phyloP scores from a whole-genome alignment of 225 moss, liverwort and hornwort species.

The Takakia lepidozioides region DNA sequence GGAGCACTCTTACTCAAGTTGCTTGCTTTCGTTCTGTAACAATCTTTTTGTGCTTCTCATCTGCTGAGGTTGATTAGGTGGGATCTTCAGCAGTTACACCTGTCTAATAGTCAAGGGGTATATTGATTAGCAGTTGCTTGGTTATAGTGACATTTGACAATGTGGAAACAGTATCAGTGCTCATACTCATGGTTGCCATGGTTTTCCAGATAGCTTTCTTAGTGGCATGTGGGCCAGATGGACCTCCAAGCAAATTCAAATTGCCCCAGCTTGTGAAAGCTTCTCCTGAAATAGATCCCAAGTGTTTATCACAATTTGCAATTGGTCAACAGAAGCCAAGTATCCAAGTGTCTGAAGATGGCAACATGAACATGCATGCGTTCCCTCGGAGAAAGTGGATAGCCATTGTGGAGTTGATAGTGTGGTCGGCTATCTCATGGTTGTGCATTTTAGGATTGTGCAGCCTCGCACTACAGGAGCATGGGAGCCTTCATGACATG shows the following conservation, averaged over 20 bases:
- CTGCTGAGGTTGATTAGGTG: no score
- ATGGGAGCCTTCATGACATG: slow-evolving; percentile 60
- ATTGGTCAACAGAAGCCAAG: slow-evolving; percentile 13
- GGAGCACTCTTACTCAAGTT: no score
- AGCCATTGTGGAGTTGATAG: slow-evolving; percentile 30
- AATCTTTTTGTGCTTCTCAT: not conserved
- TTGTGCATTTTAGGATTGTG: slow-evolving; percentile 68
- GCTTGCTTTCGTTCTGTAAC: no score
- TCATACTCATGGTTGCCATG: no score
- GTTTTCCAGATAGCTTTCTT: slow-evolving; percentile 61
- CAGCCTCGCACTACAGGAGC: slow-evolving; percentile 57
- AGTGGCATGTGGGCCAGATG: slow-evolving; percentile 60
- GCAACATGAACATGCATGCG: not conserved
- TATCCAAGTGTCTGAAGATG: slow-evolving; percentile 8
- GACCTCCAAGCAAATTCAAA: slow-evolving; percentile 67
- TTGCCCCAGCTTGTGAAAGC: slow-evolving; percentile 11
- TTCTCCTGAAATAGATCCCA: slow-evolving; percentile 11
- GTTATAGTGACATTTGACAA: no score
- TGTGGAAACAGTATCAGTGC: no score
- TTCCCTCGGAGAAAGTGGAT: slow-evolving; percentile 29
- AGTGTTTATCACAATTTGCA: not conserved
- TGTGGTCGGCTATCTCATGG: slow-evolving; percentile 79
- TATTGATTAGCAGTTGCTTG: not conserved
- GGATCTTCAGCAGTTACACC: no score
- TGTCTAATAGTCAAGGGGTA: no score